Base-by-base conservation (phyloP, 2,329 filamentous ascomycete species). In the Ophiosphaerella narmari region DNA sequence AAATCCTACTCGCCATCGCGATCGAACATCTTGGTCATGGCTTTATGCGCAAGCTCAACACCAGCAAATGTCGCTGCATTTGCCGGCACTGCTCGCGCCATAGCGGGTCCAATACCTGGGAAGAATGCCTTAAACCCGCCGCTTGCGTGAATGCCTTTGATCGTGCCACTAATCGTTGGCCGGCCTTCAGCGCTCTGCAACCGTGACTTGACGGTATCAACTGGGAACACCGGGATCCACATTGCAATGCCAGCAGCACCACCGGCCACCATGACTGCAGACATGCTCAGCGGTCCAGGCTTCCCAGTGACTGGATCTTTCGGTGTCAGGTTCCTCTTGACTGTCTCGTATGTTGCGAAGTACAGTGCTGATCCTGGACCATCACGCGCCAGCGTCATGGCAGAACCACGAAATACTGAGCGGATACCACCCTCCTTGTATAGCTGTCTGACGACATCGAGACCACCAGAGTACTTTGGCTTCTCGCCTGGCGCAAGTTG, bases 201-300 rank as follows among this genome's bases (percentile, higher is more conserved):
- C 33, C 92, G 82, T 57, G 88, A 92, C 84, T 99, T 99, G 77
- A 99, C 87, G 0, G 94, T 99, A 70, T 99, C 94, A 58, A 99
- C 83, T 18, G 94, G 94, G 83, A 99, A 99, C 36, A 99, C 92
- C 46, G 94, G 92, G 62, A 97, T 94, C 94, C 94, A 99, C 94
- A 99, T 99, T 56, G 94, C 94, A 23, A 99, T 85, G 68, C 94
- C 94, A 0, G 94, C 94, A 4, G 87, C 89, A 56, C 90, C 94
- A 64, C 94, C 94, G 2, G 94, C 94, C 24, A 85, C 83, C 65
- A 92, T 90, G 49, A 99, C 83, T 9, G 94, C 94, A 2, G 84
- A 78, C 56, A 99, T 79, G 66, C 88, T 93, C 50, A 97, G 77
- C 63, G 94, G 80, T 36, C 91, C 92, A 4, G 89, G 83, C 68